Base-by-base conservation (phyloP, 176 grass and related monocot species). In the Thalia dealbata region DNA sequence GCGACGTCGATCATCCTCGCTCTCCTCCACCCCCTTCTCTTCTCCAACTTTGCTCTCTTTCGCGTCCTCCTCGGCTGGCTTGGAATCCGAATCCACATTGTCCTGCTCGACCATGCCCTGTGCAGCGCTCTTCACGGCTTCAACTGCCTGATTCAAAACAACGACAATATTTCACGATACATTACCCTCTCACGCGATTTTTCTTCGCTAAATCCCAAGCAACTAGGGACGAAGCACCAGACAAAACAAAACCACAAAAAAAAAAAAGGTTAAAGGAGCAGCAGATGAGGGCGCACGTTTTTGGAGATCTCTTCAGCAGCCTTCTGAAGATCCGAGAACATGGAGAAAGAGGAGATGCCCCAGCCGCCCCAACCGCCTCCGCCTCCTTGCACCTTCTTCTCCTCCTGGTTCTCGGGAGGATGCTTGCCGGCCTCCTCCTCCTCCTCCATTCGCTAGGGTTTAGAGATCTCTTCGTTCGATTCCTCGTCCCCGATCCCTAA, bases 341-440 rank as follows among this genome's bases (percentile, higher is more conserved):
- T 64, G 81, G 85, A 84, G 78, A 91, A 84, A 21, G 76, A 70
- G 66, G 76, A 71, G 67, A 78, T 60, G 25, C 90, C 95, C 95
- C 95, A 97, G 3, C 87, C 95, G 45, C 93, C 87, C 93, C 93
- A 96, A 12, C 92, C 86, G 2, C 90, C 87, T 30, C 75, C 52
- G 3, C 66, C 52, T 41, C 7, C 48, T 44, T 60, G 76, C 32
- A 50, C 65, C 35, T 61, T 59, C 35, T 61, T 59, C 67, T 71
- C 52, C 2, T 78, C 67, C 23, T 12, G 50, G 67, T 44, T 38
- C n/a, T 59, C 21, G 24, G 62, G 16, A 19, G 43, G 43, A 45
- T 11, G 29, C 61, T 76, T 50, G 29, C 61, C 58, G 23, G 28
- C 38, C 50, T 67, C 66, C 14, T 28, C 56, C 13, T 61, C 76